Evolutionary conservation across 148 eudicot species (phyloP).

Genomic region (Heliamphora exappendiculata): DNA sequence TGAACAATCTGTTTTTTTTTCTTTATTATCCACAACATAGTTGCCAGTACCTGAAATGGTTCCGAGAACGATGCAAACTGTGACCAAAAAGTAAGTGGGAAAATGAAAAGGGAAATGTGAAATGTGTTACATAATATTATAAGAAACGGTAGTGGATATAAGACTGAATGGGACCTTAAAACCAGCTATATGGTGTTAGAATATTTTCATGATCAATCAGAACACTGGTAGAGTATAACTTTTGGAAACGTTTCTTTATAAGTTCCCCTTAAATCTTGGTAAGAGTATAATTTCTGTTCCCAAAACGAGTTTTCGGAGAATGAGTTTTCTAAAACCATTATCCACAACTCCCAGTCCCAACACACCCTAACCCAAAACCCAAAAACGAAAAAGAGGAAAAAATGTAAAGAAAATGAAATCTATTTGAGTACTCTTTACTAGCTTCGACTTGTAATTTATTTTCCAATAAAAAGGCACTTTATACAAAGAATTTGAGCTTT

Average conservation of each 20-base stretch:
- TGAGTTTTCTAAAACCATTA: too few relatives aligned
- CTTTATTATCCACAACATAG: constrained; percentile 4
- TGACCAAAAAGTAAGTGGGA: neutral
- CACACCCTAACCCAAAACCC: neutral
- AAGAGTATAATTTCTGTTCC: neutral
- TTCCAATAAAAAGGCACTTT: too few relatives aligned
- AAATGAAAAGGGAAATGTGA: neutral
- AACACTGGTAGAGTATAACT: neutral
- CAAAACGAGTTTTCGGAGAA: neutral
- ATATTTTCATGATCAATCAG: neutral
- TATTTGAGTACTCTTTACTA: too few relatives aligned
- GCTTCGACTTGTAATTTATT: too few relatives aligned
- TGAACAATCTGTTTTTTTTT: neutral
- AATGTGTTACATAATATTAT: neutral
- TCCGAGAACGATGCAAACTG: too few relatives aligned
- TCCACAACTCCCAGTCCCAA: neutral
- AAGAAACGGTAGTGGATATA: neutral
- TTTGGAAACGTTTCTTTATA: neutral
- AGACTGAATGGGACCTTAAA: neutral
- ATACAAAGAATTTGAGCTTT: too few relatives aligned
- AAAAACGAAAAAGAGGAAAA: too few relatives aligned
- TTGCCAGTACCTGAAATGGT: neutral
- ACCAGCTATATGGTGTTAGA: neutral
- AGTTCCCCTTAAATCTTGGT: neutral
- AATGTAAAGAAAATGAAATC: too few relatives aligned